Evolutionary conservation across 179 eudicot genomes (phyloP), one percentile per base, ranked within the genome.

Genomic region (Camellia oleifera): DNA sequence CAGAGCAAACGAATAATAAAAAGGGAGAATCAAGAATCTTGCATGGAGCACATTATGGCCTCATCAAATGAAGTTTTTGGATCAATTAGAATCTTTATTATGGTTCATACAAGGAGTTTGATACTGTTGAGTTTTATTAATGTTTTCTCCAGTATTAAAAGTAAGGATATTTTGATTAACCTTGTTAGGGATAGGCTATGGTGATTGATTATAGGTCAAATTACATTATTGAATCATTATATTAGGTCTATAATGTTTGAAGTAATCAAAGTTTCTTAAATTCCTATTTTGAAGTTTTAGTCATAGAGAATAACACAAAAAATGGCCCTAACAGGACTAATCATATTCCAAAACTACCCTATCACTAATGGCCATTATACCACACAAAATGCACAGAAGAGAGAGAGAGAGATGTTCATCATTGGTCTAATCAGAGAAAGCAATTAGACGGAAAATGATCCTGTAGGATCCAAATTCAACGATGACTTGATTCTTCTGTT

Each of bases 401-500:
- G 40, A 32, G 40, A 32, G 40, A 32, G 40, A 32, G 40, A 32
- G 40, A 32, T 32, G 40, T 32, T 7, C 11, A 20, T 48, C 45
- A 54, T 32, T 71, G 6, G 44, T 46, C 56, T 40, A 75, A 75
- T 20, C 78, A n/a, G 5, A 44, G 12, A 40, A 60, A 74, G 20
- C 76, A 58, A 60, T 40, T 26, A 75, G 52, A 75, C 50, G 20
- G 23, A 60, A 64, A 56, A 61, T 48, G 20, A 61, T 46, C 69
- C 78, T 26, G n/a, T 17, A 6, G 12, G 78, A 76, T 63, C 45
- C 69, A 45, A 75, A 17, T 18, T 44, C 32, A 75, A 15, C 50
- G 15, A 44, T 80, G 50, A 69, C 17, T 56, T 74, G 56, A 54
- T 66, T 61, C 62, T 45, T 74, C 66, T 56, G 75, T 52, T 23